Conservation (phyloP, 768 basidiomycete genomes). For the Boletellus ananiceps region DNA sequence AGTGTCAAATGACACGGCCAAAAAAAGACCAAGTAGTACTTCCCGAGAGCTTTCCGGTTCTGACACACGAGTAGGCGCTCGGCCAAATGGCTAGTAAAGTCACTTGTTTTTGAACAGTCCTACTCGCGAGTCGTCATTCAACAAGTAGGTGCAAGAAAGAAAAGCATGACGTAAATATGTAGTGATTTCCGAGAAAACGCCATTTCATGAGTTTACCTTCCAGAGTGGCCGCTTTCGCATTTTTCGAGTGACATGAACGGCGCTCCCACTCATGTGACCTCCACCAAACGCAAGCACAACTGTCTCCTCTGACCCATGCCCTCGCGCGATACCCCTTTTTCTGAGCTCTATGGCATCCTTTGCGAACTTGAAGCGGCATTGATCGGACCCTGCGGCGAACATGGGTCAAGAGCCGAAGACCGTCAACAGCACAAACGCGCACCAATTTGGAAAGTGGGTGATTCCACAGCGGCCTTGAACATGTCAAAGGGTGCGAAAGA, state of each 20-base stretch:
- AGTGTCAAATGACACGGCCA: slow-evolving; percentile 18
- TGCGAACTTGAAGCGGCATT: slow-evolving; percentile 86
- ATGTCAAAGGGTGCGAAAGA: slow-evolving; percentile 81
- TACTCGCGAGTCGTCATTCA: not conserved
- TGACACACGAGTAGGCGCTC: slow-evolving; percentile 3
- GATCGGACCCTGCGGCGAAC: slow-evolving; percentile 60
- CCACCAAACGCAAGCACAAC: slow-evolving; percentile 88
- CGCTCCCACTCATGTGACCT: slow-evolving; percentile 59
- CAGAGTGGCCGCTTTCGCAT: slow-evolving; percentile 78
- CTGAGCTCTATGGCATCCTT: slow-evolving; percentile 84
- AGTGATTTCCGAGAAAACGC: slow-evolving; percentile 13
- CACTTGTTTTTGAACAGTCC: slow-evolving; percentile 1
- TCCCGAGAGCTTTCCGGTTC: slow-evolving; percentile 15
- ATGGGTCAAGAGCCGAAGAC: slow-evolving; percentile 11
- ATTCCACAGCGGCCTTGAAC: slow-evolving; percentile 80
- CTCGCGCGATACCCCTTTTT: slow-evolving; percentile 72
- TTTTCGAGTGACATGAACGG: slow-evolving; percentile 86
- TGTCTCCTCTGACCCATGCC: slow-evolving; percentile 76
- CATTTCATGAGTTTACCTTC: slow-evolving; percentile 72
- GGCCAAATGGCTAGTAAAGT: not conserved
- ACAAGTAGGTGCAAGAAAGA: slow-evolving; percentile 20
- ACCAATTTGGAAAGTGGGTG: slow-evolving; percentile 78
- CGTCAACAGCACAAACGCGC: slow-evolving; percentile 20
- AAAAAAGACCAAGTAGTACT: slow-evolving; percentile 29
- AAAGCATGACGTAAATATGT: slow-evolving; percentile 15